These are phyloP conservation scores for Tephrocybe rancida DNA, from an alignment of 768 basidiomycete genomes.

Conservation along the genomic window DNA sequence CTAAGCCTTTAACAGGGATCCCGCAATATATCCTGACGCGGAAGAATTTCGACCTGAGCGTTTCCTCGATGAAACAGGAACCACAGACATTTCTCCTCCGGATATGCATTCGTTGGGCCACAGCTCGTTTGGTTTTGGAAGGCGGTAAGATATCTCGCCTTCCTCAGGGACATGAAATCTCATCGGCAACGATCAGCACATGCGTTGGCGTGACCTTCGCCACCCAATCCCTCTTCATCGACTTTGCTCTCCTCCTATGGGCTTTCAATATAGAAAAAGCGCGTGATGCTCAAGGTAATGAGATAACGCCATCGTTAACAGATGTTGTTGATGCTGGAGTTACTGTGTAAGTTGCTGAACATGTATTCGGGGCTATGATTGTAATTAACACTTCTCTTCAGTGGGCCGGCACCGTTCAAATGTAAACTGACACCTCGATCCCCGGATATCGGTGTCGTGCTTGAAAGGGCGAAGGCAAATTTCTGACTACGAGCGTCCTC, in stretches of 20 bases:
- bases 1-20: neutral
- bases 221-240: constrained; percentile 6
- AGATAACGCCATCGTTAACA: neutral
- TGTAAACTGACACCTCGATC: constrained; percentile 3
- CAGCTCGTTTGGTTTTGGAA: constrained; percentile 1
- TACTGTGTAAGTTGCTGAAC: neutral
- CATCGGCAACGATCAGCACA: neutral
- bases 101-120: neutral
- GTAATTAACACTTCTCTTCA: neutral
- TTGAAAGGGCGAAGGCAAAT: neutral
- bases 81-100: neutral
- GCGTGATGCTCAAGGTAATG: neutral
- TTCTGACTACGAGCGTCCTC: too few relatives aligned
- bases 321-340: constrained; percentile 2
- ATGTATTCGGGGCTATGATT: neutral
- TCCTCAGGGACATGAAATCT: neutral
- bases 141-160: neutral
- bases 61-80: neutral
- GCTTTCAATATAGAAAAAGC: neutral
- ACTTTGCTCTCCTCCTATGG: constrained; percentile 1
- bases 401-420: neutral
- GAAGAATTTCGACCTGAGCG: constrained; percentile 5
- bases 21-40: neutral
- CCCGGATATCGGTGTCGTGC: neutral
- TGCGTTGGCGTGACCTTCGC: neutral